These are phyloP conservation scores for Xylariaceae sp. DNA, from an alignment of 2,329 filamentous ascomycete species.

Conservation along the genomic window DNA sequence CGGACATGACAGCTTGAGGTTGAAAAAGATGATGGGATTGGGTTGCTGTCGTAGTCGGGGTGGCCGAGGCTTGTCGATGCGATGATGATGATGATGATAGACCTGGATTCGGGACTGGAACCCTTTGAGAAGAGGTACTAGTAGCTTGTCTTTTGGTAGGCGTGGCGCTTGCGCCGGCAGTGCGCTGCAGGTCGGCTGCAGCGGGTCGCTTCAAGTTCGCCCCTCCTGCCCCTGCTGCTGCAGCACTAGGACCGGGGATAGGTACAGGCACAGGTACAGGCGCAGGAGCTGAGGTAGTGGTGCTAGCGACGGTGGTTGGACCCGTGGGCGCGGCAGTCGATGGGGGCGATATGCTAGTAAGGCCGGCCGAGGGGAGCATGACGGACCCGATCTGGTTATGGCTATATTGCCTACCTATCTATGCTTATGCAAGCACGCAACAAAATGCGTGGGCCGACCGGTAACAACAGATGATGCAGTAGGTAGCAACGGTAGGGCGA, in stretches of 20 bases:
- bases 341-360: conserved; percentile 33
- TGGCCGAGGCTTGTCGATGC: conserved; percentile 12
- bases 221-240: conserved; percentile 30
- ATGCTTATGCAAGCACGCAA: not conserved
- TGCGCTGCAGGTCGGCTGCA: conserved; percentile 40
- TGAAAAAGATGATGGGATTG: conserved; percentile 23
- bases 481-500: not conserved
- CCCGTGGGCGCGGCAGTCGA: conserved; percentile 30
- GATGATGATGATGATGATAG: not conserved
- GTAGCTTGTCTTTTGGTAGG: conserved; percentile 38
- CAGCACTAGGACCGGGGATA: conserved; percentile 32
- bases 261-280: conserved; percentile 3
- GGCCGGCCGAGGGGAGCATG: conserved; percentile 37
- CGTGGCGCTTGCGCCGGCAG: conserved; percentile 36
- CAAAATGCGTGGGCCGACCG: not conserved
- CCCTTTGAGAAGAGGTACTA: conserved; percentile 18
- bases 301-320: conserved; percentile 25
- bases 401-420: too few species aligned
- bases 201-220: conserved; percentile 37
- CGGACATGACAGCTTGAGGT: conserved; percentile 27
- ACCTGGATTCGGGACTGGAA: conserved; percentile 27
- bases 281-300: conserved; percentile 25
- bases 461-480: not conserved
- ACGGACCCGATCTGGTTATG: conserved; percentile 19
- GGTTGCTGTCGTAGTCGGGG: conserved; percentile 22